phyloP scores from a whole-genome alignment of 495 filamentous ascomycete genomes.

The Xylaria venustula region DNA sequence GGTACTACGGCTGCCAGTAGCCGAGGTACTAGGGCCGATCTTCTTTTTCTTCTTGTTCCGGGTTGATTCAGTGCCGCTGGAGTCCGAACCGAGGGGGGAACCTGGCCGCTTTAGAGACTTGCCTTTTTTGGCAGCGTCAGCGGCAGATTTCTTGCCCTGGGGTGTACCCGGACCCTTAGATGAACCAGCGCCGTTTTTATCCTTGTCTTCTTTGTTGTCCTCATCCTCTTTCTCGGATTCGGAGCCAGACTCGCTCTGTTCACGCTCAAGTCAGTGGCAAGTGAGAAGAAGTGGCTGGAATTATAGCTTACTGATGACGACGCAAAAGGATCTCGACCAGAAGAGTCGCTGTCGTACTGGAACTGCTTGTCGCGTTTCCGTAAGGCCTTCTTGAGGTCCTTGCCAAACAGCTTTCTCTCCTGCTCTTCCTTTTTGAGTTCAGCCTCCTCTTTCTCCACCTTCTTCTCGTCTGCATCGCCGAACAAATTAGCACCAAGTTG shows the following conservation, averaged over 20 bases:
- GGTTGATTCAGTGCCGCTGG: slow-evolving; percentile 83
- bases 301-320: slow-evolving; percentile 46
- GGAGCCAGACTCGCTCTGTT: slow-evolving; percentile 36
- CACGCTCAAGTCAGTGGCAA: slow-evolving; percentile 4
- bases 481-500: slow-evolving; percentile 86
- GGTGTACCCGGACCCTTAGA: slow-evolving; percentile 76
- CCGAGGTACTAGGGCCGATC: slow-evolving; percentile 42
- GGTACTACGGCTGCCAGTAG: slow-evolving; percentile 44
- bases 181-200: slow-evolving; percentile 22
- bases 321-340: slow-evolving; percentile 70
- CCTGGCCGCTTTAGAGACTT: slow-evolving; percentile 78
- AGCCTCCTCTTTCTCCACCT: slow-evolving; percentile 77
- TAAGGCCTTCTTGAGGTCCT: slow-evolving; percentile 73
- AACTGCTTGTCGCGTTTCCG: slow-evolving; percentile 80
- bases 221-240: slow-evolving; percentile 48
- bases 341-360: slow-evolving; percentile 77
- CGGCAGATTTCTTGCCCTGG: slow-evolving; percentile 56
- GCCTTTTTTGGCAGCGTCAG: slow-evolving; percentile 59
- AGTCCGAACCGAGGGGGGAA: slow-evolving; percentile 81
- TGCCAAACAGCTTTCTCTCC: slow-evolving; percentile 65
- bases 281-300: not conserved
- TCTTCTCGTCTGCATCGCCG: slow-evolving; percentile 76
- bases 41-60: slow-evolving; percentile 87
- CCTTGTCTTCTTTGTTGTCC: slow-evolving; percentile 61
- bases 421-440: slow-evolving; percentile 67